phyloP scores from a whole-genome alignment of 2,329 filamentous ascomycete species.

The Botryotinia calthae region DNA sequence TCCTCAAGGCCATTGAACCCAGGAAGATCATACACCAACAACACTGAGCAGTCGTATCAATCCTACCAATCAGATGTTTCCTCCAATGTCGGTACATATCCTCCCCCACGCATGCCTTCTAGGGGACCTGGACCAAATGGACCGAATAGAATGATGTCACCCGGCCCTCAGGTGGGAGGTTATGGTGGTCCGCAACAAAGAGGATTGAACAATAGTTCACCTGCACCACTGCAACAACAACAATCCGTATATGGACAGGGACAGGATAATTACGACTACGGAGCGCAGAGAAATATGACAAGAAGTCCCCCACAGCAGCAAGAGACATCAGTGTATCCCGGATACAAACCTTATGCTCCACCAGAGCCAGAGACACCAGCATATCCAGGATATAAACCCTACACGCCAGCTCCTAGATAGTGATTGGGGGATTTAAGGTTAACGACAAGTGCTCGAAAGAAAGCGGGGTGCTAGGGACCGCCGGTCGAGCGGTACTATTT shows the following conservation, averaged over 20 bases:
- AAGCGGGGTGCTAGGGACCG: neutral
- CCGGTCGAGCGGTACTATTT: neutral
- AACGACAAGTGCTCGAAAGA: neutral
- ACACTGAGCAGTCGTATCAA: slow-evolving; percentile 19
- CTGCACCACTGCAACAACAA: neutral
- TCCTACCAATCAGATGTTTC: slow-evolving; percentile 8
- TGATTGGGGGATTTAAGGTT: neutral
- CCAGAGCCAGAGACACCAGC: neutral
- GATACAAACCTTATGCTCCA: slow-evolving; percentile 10
- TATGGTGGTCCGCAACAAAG: slow-evolving; percentile 2
- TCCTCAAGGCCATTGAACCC: slow-evolving; percentile 28
- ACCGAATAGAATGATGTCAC: slow-evolving; percentile 29
- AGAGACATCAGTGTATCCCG: slow-evolving; percentile 10
- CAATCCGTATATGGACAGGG: neutral
- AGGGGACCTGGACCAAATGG: slow-evolving; percentile 27
- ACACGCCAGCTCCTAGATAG: slow-evolving; percentile 1
- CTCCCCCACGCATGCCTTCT: slow-evolving; percentile 23
- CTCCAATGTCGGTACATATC: slow-evolving; percentile 14
- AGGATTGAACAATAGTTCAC: neutral
- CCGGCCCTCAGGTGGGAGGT: slow-evolving; percentile 26
- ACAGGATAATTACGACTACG: neutral
- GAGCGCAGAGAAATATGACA: neutral
- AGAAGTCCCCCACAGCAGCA: slow-evolving; percentile 14
- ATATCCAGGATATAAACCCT: slow-evolving; percentile 18
- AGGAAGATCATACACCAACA: slow-evolving; percentile 30